Evolutionary conservation across 2,329 filamentous ascomycete species (phyloP), one percentile per base, ranked within the genome.

Genomic region (Tolypocladium album): DNA sequence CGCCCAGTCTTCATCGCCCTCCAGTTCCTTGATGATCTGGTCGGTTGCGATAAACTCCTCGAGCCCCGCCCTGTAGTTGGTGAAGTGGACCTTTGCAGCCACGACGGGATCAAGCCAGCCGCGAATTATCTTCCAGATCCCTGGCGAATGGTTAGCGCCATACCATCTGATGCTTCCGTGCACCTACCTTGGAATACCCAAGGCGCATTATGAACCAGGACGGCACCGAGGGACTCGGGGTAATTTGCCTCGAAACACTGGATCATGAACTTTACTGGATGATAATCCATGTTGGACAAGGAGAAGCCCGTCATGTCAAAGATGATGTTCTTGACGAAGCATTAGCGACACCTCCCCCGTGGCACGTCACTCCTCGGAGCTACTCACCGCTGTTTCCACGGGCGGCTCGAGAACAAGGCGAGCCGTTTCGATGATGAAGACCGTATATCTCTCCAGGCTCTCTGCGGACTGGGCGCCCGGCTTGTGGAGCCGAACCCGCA

Each of bases 221-320:
- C 90, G 2, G 88, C 83, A 36, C 93, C 94, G 1, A 99, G 81
- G 56, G 86, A 93, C 74, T 99, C 94, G 0, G 94, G 94, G 68
- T 97, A 99, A 72, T 99, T 97, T 62, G 94, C 94, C 77, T 99
- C 94, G 70, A 99, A 99, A 74, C 92, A 96, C 75, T 96, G 96
- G 74, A 99, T 97, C 88, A 99, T 97, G 76, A 97, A 99, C 70
- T 96, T 99, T 60, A 99, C 90, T 1, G 94, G 93, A 0, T 89
- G 85, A 72, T 97, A 97, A 73, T 99, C 94, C 94, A 99, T 97
- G 75, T 99, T 99, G 20, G 92, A 88, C 77, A 97, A 81, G 22
- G 89, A 89, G 73, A 97, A 97, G 63, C 88, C 85, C 9, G 90
- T 96, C 90, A 99, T 93, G 72, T 99, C 94, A 70, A 99, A 99